A percentile compares a stretch with the other conserved stretches of the same genome.
These are phyloP conservation scores for Saccharomyces hybrid DNA, from an alignment of 1,139 yeast species.

Conservation along the genomic window DNA sequence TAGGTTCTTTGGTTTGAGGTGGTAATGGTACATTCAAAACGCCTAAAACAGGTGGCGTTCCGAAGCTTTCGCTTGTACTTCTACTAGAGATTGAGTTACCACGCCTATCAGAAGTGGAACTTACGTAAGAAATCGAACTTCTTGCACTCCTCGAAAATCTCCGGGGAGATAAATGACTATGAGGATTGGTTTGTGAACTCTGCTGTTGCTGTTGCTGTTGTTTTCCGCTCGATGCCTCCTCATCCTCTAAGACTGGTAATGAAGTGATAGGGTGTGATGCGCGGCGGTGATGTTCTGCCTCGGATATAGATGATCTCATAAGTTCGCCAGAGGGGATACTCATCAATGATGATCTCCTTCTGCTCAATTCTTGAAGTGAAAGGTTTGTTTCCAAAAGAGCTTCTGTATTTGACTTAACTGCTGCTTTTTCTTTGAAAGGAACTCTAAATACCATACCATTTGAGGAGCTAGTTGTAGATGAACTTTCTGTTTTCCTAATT, in stretches of 20 bases:
- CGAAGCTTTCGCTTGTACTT: conserved; percentile 9
- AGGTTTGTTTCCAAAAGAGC: conserved; percentile 4
- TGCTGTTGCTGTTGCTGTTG: background rate
- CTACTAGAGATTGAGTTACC: conserved; percentile 17
- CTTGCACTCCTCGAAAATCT: conserved; percentile 13
- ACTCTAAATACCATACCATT: conserved; percentile 43
- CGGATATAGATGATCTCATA: conserved; percentile 5
- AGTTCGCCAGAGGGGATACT: conserved; percentile 12
- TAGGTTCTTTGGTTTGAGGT: conserved; percentile 34
- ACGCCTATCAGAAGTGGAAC: conserved; percentile 29
- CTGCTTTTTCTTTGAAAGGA: conserved; percentile 49
- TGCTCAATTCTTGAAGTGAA: conserved; percentile 7
- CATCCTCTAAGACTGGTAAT: conserved; percentile 3
- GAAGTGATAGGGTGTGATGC: conserved; percentile 26
- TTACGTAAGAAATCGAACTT: conserved; percentile 29
- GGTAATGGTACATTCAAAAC: conserved; percentile 37
- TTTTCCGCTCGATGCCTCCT: background rate
- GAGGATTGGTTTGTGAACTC: background rate
- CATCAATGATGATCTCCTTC: conserved; percentile 23
- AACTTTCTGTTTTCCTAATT: background rate
- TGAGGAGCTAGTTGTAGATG: conserved; percentile 24
- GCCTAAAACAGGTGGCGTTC: conserved; percentile 20
- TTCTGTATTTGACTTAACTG: conserved; percentile 7
- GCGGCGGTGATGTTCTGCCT: conserved; percentile 15
- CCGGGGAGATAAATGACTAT: conserved; percentile 7